Evolutionary conservation across 106 monocot genomes (phyloP), one percentile per base, ranked within the genome.

Genomic region (Dendrobium huoshanense): DNA sequence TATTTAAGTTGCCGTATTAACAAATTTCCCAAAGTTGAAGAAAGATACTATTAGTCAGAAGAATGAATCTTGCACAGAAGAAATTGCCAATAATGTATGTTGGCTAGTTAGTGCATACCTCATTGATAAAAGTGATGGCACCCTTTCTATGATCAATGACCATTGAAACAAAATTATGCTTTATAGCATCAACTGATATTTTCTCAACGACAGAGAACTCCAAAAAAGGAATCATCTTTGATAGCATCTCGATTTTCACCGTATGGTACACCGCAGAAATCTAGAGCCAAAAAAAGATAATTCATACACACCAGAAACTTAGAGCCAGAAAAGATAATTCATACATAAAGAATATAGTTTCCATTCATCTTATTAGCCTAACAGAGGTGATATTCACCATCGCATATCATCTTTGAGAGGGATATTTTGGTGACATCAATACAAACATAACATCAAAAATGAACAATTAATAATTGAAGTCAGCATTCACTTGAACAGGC

Each of bases 181-280:
- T 98, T 40, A 86, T 89, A 47, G 97, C 94, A 88, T 98, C 92
- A 85, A 94, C 94, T 41, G 88, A 82, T 17, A 94, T 87, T 82
- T 91, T 98, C 82, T 92, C 92, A 19, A 98, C 85, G 15, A 76
- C 67, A 51, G 88, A 83, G 78, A 92, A 89, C 58, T 91, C 91
- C 72, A 92, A 87, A 70, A 98, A 98, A 2, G 97, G 91, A n/a
- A 98, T 88, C 91, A 94, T 92, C 78, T 83, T 92, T 56, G 92
- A 94, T 0, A 98, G 81, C 82, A 74, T 91, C 44, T 88, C 89
- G 55, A 98, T 98, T 78, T 91, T 92, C 84, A 98, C 37, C 81
- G 97, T 85, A 31, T 94, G 89, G 72, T 92, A 98, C 55, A 98
- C 89, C 51, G 0, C 37, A 37, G 37, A 37, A 37, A 37, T 3